These are phyloP conservation scores for Pseudonectria foliicola DNA, from an alignment of 2,329 filamentous ascomycete genomes.

Conservation along the genomic window DNA sequence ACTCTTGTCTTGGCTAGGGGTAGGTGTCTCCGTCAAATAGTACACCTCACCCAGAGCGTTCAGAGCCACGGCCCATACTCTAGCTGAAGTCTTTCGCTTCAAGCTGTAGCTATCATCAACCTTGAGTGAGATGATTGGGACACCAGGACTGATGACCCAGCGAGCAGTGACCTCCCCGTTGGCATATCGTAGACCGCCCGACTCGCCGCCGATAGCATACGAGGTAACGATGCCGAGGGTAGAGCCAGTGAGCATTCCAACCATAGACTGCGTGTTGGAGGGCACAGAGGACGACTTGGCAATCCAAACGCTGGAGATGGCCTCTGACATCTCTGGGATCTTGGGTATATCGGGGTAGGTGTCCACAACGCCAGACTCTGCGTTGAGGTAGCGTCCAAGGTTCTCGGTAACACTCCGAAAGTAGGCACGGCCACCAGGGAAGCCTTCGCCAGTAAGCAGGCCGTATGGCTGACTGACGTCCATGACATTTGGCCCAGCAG, in stretches of 20 bases:
- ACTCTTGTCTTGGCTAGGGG: constrained; percentile 39
- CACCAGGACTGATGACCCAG: constrained; percentile 87
- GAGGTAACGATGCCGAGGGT: constrained; percentile 76
- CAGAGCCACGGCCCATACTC: constrained; percentile 86
- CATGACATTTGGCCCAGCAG: constrained; percentile 78
- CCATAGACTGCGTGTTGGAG: constrained; percentile 63
- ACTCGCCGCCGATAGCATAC: constrained; percentile 63
- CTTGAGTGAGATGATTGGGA: constrained; percentile 77
- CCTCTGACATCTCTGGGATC: constrained; percentile 61
- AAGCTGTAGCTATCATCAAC: constrained; percentile 77
- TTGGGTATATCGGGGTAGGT: constrained; percentile 69
- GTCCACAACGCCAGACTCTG: constrained; percentile 52
- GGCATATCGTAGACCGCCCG: constrained; percentile 53
- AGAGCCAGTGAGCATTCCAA: constrained; percentile 79
- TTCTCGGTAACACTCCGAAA: constrained; percentile 69
- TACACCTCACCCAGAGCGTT: constrained; percentile 92
- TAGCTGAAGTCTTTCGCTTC: constrained; percentile 59
- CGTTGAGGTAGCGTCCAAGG: constrained; percentile 66
- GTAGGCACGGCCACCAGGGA: constrained; percentile 73
- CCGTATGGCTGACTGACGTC: constrained; percentile 84
- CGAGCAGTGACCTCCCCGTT: constrained; percentile 77
- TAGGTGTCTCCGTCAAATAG: constrained; percentile 68
- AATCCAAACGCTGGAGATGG: constrained; percentile 78
- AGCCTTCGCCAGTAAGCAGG: constrained; percentile 77
- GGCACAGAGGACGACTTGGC: constrained; percentile 72